These are phyloP conservation scores for Gentiana straminea DNA, from an alignment of 257 asterid species.

Conservation along the genomic window DNA sequence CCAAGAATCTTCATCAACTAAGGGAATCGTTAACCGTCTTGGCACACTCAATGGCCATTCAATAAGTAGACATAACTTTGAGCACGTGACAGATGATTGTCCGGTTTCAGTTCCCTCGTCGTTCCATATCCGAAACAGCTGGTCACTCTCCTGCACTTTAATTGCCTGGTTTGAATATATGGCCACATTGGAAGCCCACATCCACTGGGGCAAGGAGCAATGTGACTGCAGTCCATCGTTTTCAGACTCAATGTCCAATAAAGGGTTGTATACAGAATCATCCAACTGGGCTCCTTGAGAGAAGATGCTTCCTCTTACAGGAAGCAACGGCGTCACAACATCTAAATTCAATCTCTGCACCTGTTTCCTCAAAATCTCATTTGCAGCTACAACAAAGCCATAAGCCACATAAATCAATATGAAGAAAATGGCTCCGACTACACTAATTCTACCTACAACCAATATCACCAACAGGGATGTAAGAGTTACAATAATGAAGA, in stretches of 20 bases:
- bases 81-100: slow-evolving; percentile 42
- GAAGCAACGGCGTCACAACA: slow-evolving; percentile 78
- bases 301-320: slow-evolving; percentile 75
- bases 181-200: slow-evolving; percentile 98
- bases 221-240: slow-evolving; percentile 36
- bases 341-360: slow-evolving; percentile 62
- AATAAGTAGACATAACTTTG: slow-evolving; percentile 45
- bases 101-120: slow-evolving; percentile 50
- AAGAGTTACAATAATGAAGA: slow-evolving; percentile 54
- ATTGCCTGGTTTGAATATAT: slow-evolving; percentile 75
- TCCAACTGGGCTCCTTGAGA: slow-evolving; percentile 55
- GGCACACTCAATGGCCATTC: slow-evolving; percentile 79
- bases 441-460: slow-evolving; percentile 57
- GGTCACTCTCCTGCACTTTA: slow-evolving; percentile 56
- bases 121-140: slow-evolving; percentile 78
- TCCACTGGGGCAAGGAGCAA: slow-evolving; percentile 83
- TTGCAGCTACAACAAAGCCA: slow-evolving; percentile 83
- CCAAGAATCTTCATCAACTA: slow-evolving; percentile 79
- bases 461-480: slow-evolving; percentile 49
- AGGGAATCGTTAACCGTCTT: slow-evolving; percentile 77
- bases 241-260: slow-evolving; percentile 55
- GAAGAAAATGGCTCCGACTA: slow-evolving; percentile 58
- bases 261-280: slow-evolving; percentile 48
- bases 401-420: slow-evolving; percentile 58
- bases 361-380: slow-evolving; percentile 76